Evolutionary conservation across 257 asterid species (phyloP).

Genomic region (Eucommia ulmoides): DNA sequence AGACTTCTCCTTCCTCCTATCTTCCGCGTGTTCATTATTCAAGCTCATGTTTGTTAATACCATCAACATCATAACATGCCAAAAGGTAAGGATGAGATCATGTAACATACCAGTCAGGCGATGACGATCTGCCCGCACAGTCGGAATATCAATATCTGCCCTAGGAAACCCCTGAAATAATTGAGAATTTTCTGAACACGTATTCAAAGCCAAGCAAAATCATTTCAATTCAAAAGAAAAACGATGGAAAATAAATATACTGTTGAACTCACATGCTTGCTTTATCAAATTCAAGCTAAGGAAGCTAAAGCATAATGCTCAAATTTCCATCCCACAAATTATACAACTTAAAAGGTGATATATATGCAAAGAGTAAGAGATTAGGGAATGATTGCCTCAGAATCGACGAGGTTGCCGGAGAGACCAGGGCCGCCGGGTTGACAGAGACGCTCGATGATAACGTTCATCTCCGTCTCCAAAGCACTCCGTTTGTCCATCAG

Average conservation of each 20-base stretch:
- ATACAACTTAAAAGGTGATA: no score
- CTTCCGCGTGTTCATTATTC: no score
- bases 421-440: slow-evolving; percentile 86
- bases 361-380: neutral
- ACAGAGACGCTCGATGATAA: slow-evolving; percentile 62
- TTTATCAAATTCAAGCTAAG: no score
- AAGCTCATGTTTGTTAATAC: no score
- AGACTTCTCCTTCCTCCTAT: neutral
- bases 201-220: no score
- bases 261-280: no score
- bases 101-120: slow-evolving; percentile 54
- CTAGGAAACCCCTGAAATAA: slow-evolving; percentile 99
- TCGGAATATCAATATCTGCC: slow-evolving; percentile 63
- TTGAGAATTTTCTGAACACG: no score
- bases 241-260: no score
- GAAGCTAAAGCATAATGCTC: no score
- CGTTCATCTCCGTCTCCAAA: slow-evolving; percentile 70
- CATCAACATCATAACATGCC: neutral
- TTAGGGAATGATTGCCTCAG: slow-evolving; percentile 30
- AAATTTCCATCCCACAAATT: no score
- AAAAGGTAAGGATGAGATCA: neutral
- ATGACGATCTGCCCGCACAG: slow-evolving; percentile 62
- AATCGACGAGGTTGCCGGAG: slow-evolving; percentile 67
- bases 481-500: slow-evolving; percentile 62
- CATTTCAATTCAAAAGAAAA: no score